These are phyloP conservation scores for Globisporangium alternatum DNA, from an alignment of 352 stramenopile species.

Conservation along the genomic window DNA sequence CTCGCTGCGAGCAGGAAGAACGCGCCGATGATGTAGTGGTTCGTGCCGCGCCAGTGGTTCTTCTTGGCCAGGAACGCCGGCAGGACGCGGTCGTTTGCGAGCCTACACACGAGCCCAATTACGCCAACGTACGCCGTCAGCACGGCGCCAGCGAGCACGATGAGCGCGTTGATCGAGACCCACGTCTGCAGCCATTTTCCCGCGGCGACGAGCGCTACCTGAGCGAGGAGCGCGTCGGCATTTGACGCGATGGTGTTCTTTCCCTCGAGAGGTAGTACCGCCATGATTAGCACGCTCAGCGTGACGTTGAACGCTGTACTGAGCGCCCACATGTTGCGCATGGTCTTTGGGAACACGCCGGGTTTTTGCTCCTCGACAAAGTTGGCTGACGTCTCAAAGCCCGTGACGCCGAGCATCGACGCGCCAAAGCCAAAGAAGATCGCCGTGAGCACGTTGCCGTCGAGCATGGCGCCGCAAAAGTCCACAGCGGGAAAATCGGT, in stretches of 20 bases:
- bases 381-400: conserved; percentile 87
- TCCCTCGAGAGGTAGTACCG: conserved; percentile 63
- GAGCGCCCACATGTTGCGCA: conserved; percentile 45
- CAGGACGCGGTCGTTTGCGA: conserved; percentile 67
- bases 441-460: conserved; percentile 39
- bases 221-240: conserved; percentile 63
- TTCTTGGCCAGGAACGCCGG: conserved; percentile 45
- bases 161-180: conserved; percentile 79
- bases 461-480: conserved; percentile 42
- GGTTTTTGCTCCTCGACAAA: conserved; percentile 84
- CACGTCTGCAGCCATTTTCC: conserved; percentile 45
- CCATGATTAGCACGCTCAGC: conserved; percentile 64
- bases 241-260: conserved; percentile 50
- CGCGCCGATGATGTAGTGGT: conserved; percentile 74
- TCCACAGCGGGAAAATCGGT: conserved; percentile 52
- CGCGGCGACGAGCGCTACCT: conserved; percentile 43
- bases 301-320: conserved; percentile 85
- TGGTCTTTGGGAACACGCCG: conserved; percentile 14
- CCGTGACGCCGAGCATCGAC: conserved; percentile 84
- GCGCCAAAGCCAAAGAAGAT: conserved; percentile 73
- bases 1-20: conserved; percentile 69
- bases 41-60: conserved; percentile 61
- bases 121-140: conserved; percentile 84
- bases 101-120: conserved; percentile 59
- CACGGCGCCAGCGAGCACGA: conserved; percentile 81